Percentiles rank a stretch among this genome's conserved stretches.
Conservation (phyloP, 495 filamentous ascomycete species). For the Rostrohypoxylon terebratum region DNA sequence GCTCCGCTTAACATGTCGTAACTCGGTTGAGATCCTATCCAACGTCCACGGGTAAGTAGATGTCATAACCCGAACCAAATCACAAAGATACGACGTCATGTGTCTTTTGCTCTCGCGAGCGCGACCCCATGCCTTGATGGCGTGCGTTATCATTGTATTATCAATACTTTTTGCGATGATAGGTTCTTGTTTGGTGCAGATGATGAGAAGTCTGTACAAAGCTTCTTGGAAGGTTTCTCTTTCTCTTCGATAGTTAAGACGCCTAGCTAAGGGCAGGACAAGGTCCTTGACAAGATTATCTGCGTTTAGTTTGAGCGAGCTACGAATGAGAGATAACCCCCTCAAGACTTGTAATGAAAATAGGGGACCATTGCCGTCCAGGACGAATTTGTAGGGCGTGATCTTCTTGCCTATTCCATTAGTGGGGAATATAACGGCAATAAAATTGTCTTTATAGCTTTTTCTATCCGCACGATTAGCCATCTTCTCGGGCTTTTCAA, state of each 20-base stretch:
- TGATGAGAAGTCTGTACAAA: constrained; percentile 2
- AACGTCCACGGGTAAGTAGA: constrained; percentile 1
- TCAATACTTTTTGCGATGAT: background rate
- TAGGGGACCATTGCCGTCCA: background rate
- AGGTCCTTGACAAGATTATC: constrained; percentile 24
- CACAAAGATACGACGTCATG: background rate
- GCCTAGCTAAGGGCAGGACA: constrained; percentile 11
- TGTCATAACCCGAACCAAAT: background rate
- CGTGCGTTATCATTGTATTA: background rate
- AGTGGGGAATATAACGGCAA: background rate
- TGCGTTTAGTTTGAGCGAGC: constrained; percentile 23
- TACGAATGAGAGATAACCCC: constrained; percentile 2
- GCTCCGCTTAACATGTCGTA: background rate
- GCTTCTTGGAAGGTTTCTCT: background rate
- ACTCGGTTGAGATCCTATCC: background rate
- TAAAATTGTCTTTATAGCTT: background rate
- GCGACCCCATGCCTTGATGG: constrained; percentile 18
- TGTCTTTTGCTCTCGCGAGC: background rate
- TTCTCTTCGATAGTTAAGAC: constrained; percentile 15
- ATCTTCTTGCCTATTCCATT: constrained; percentile 8
- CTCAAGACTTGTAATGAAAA: constrained; percentile 8
- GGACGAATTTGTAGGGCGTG: constrained; percentile 25
- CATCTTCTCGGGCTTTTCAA: background rate
- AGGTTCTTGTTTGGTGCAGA: background rate
- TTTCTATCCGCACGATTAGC: background rate